A percentile compares a stretch with the other conserved stretches of the same genome.
Evolutionary conservation across 352 stramenopile species (phyloP).

Genomic region (Achlya hypogyna): DNA sequence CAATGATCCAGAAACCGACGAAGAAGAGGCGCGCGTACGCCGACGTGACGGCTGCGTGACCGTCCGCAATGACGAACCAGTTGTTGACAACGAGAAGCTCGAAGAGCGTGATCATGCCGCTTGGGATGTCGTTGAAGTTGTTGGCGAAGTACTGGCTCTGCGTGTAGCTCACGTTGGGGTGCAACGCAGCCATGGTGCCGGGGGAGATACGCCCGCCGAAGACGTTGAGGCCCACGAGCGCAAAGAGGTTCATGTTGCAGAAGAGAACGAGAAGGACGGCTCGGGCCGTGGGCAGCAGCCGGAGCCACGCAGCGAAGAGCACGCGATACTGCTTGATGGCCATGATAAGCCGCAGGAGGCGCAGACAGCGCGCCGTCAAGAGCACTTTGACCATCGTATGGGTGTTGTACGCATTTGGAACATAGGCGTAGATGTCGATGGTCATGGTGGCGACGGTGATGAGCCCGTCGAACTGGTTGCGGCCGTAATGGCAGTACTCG

Average conservation of each 20-base stretch:
- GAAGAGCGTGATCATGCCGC: slow-evolving; percentile 53
- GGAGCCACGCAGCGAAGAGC: slow-evolving; percentile 34
- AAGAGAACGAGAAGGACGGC: slow-evolving; percentile 24
- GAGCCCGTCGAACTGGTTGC: slow-evolving; percentile 79
- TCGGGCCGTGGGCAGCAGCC: slow-evolving; percentile 29
- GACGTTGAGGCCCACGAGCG: slow-evolving; percentile 42
- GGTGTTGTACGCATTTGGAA: slow-evolving; percentile 26
- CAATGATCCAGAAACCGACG: slow-evolving; percentile 59
- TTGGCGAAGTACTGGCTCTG: slow-evolving; percentile 49
- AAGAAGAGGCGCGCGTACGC: slow-evolving; percentile 60
- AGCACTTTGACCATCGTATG: slow-evolving; percentile 31
- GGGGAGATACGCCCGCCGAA: slow-evolving; percentile 50
- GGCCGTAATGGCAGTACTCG: slow-evolving; percentile 47
- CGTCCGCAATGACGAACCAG: slow-evolving; percentile 68
- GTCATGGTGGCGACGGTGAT: slow-evolving; percentile 55
- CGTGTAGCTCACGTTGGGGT: slow-evolving; percentile 36
- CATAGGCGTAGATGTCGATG: slow-evolving; percentile 43
- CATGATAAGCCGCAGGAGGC: slow-evolving; percentile 47
- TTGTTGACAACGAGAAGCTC: slow-evolving; percentile 73
- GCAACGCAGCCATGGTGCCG: slow-evolving; percentile 23
- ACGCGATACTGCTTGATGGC: slow-evolving; percentile 27
- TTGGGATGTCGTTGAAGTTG: slow-evolving; percentile 74
- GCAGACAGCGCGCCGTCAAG: slow-evolving; percentile 44
- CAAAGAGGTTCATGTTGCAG: slow-evolving; percentile 45
- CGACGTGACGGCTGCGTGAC: slow-evolving; percentile 37